phyloP scores from a whole-genome alignment of 179 eudicot genomes.

The Beta corolliflora region DNA sequence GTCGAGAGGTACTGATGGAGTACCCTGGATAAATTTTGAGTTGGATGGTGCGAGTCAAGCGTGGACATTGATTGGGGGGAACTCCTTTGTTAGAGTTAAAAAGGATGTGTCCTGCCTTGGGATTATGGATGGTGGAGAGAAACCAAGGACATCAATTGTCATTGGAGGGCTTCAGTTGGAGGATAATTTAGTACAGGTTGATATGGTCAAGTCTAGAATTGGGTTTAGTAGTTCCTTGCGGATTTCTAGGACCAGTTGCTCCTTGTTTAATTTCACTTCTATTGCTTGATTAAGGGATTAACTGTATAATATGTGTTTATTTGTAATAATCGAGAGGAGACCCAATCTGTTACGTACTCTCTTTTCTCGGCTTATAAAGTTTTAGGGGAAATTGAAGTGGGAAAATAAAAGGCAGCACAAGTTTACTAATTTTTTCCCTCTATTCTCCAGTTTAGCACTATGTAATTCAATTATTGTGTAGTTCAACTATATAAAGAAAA shows the following conservation, averaged over 20 bases:
- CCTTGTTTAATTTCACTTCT: constrained; percentile 43
- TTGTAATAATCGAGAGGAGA: no score
- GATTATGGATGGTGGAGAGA: constrained; percentile 44
- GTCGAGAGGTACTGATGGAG: constrained; percentile 24
- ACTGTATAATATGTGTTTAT: no score
- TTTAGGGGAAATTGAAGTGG: no score
- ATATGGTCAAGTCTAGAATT: constrained; percentile 35
- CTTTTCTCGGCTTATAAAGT: no score
- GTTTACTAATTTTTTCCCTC: no score
- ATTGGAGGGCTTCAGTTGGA: constrained; percentile 55
- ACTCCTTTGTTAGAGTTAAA: constrained; percentile 36
- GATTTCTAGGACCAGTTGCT: constrained; percentile 37
- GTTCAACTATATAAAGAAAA: no score
- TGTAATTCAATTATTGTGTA: no score
- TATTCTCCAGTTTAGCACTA: no score
- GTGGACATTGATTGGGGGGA: constrained; percentile 42
- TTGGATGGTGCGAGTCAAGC: constrained; percentile 17
- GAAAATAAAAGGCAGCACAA: no score
- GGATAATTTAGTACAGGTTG: constrained; percentile 51
- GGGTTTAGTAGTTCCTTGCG: constrained; percentile 45
- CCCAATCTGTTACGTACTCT: no score
- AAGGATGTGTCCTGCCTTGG: constrained; percentile 35
- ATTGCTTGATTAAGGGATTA: no score
- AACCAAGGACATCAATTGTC: constrained; percentile 35
- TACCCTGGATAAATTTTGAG: constrained; percentile 35